A percentile compares a stretch with the other conserved stretches of the same genome.
phyloP scores from a whole-genome alignment of 441 rosid species.

The Pelargonium fulgidum region DNA sequence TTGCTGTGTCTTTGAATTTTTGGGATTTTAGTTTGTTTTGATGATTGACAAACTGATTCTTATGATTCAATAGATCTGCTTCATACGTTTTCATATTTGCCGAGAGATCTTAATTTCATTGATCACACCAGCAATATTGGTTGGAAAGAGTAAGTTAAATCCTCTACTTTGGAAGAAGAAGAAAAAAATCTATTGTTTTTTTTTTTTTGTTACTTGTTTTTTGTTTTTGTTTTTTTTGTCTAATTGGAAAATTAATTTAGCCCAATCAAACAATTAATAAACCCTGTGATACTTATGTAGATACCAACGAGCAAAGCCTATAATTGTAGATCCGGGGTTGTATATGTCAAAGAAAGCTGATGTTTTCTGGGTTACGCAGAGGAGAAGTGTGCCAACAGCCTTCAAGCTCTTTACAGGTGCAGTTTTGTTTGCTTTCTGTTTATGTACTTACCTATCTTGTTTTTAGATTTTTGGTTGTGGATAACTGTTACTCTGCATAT shows the following conservation, averaged over 20 bases:
- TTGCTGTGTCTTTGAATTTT: too few relatives aligned
- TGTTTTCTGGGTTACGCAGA: constrained; percentile 68
- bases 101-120: constrained; percentile 70
- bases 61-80: constrained; percentile 52
- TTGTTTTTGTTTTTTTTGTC: too few relatives aligned
- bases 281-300: constrained; percentile 30
- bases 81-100: constrained; percentile 59
- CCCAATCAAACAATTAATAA: too few relatives aligned
- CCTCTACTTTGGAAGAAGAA: background rate
- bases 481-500: background rate
- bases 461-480: background rate
- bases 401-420: constrained; percentile 81
- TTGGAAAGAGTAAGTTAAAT: constrained; percentile 73
- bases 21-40: background rate
- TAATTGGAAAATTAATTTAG: too few relatives aligned
- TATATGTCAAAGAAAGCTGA: constrained; percentile 85
- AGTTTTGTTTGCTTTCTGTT: background rate
- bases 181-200: too few relatives aligned
- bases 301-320: constrained; percentile 68
- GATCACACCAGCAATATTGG: constrained; percentile 70
- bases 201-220: background rate
- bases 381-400: constrained; percentile 71
- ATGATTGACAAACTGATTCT: constrained; percentile 12
- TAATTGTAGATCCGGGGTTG: constrained; percentile 83
- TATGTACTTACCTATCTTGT: background rate